These are phyloP conservation scores for Gyrodon lividus DNA, from an alignment of 768 basidiomycete species.

Conservation along the genomic window DNA sequence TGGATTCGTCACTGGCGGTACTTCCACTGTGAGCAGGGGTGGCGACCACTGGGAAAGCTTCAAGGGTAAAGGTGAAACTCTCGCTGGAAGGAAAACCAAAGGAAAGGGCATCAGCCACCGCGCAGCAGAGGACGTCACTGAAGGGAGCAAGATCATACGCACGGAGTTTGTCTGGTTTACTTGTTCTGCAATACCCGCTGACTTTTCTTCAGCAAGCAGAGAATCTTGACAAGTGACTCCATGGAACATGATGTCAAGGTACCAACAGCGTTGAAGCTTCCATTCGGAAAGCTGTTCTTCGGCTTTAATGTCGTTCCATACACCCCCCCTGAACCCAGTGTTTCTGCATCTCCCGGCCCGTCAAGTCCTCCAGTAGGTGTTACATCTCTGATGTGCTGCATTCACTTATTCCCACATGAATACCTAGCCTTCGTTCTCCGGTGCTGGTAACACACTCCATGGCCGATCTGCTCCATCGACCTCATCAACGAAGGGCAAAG, in stretches of 20 bases:
- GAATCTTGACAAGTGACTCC: conserved; percentile 78
- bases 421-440: conserved; percentile 51
- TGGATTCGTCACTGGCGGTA: conserved; percentile 54
- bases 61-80: conserved; percentile 90
- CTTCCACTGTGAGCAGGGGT: conserved; percentile 62
- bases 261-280: conserved; percentile 86
- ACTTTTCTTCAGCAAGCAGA: conserved; percentile 60
- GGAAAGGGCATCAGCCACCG: conserved; percentile 89
- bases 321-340: conserved; percentile 43
- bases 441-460: conserved; percentile 66
- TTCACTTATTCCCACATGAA: not conserved
- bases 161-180: conserved; percentile 67
- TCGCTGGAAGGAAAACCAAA: conserved; percentile 89
- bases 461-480: conserved; percentile 43
- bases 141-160: conserved; percentile 83
- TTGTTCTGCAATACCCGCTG: conserved; percentile 5
- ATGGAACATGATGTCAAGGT: conserved; percentile 74
- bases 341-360: conserved; percentile 29
- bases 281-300: conserved; percentile 95
- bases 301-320: conserved; percentile 84
- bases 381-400: not conserved
- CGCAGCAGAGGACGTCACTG: conserved; percentile 74
- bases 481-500: conserved; percentile 56
- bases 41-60: conserved; percentile 94
- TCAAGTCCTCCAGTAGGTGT: conserved; percentile 30